Evolutionary conservation across 371 early-diverging fungal genomes (phyloP).

Genomic region (Mucor piriformis): DNA sequence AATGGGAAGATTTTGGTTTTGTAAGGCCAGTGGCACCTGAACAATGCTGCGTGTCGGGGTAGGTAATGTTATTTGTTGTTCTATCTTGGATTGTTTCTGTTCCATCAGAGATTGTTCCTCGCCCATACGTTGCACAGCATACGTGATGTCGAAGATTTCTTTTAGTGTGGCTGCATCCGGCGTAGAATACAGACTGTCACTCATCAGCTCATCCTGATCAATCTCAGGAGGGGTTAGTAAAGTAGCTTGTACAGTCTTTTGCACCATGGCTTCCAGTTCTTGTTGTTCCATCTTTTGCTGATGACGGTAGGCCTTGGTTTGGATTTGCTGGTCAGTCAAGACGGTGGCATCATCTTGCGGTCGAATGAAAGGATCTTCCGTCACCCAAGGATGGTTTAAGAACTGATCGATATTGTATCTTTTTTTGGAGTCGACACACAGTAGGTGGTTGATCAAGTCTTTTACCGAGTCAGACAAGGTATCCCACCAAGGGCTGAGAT

Average conservation of each 20-base stretch:
- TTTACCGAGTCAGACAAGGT: slow-evolving; percentile 73
- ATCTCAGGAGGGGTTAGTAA: slow-evolving; percentile 12
- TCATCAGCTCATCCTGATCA: neutral
- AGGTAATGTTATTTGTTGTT: neutral
- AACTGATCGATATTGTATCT: slow-evolving; percentile 85
- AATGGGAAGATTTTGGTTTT: slow-evolving; percentile 18
- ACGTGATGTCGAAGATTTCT: slow-evolving; percentile 64
- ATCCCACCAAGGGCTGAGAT: slow-evolving; percentile 91
- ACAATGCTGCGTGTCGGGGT: neutral
- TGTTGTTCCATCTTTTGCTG: slow-evolving; percentile 13
- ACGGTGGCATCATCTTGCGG: neutral
- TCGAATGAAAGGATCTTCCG: neutral
- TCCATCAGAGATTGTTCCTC: slow-evolving; percentile 46
- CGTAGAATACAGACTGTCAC: slow-evolving; percentile 27
- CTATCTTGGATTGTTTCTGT: neutral
- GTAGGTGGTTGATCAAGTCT: slow-evolving; percentile 78
- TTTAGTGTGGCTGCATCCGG: slow-evolving; percentile 59
- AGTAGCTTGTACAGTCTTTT: slow-evolving; percentile 3
- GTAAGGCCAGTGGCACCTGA: slow-evolving; percentile 15
- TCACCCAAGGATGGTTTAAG: slow-evolving; percentile 29
- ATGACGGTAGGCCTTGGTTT: neutral
- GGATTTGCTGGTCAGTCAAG: neutral
- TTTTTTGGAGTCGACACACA: slow-evolving; percentile 80
- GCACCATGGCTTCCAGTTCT: neutral
- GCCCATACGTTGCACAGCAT: slow-evolving; percentile 66